These are phyloP conservation scores for Corymbia calophylla DNA, from an alignment of 441 rosid genomes.

Conservation along the genomic window DNA sequence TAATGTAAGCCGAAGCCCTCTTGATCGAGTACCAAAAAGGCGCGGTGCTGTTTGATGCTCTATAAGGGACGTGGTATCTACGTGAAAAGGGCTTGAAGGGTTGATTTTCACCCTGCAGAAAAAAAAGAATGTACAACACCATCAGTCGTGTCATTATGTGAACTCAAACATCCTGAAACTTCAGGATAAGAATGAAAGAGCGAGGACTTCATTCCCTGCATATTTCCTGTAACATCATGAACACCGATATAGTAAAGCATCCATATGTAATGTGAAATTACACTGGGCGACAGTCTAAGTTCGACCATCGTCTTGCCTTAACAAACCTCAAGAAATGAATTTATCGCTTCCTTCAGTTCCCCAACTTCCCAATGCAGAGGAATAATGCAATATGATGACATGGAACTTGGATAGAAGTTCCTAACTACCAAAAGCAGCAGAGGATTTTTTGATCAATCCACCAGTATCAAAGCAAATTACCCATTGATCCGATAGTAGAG, in stretches of 20 bases:
- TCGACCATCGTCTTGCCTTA: background rate
- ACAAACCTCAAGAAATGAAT: background rate
- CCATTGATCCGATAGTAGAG: background rate
- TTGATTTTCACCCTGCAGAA: background rate
- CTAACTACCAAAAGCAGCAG: background rate
- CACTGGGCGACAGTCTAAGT: background rate
- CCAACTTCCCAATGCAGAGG: background rate
- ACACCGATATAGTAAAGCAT: background rate
- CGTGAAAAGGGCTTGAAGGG: background rate
- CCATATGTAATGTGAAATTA: background rate
- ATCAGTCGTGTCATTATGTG: background rate
- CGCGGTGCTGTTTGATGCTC: background rate
- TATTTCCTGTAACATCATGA: background rate
- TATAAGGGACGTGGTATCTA: background rate
- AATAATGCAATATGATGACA: background rate
- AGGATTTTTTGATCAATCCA: background rate
- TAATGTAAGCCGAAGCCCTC: constrained; percentile 63
- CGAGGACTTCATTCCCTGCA: background rate
- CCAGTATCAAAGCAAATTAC: background rate
- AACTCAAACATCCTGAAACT: background rate
- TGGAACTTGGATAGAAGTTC: background rate
- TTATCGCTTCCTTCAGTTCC: background rate
- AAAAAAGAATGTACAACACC: background rate
- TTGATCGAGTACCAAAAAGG: constrained; percentile 11
- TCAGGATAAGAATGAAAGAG: background rate